These are phyloP conservation scores for Pythium apleroticum DNA, from an alignment of 352 stramenopile genomes.

Conservation along the genomic window DNA sequence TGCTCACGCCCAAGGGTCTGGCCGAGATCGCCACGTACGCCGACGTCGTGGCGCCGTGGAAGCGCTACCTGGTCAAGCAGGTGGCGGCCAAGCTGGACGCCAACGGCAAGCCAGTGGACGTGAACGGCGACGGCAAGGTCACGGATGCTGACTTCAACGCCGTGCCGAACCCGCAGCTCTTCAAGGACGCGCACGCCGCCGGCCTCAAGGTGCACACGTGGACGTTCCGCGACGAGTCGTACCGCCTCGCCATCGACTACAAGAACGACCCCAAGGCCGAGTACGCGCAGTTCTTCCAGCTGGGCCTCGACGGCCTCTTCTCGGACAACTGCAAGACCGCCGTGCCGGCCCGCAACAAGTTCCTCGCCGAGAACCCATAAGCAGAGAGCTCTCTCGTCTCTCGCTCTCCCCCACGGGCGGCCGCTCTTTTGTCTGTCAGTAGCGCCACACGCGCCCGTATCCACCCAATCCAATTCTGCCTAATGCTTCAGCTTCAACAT, in stretches of 20 bases:
- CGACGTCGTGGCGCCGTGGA: slow-evolving; percentile 70
- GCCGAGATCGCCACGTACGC: slow-evolving; percentile 66
- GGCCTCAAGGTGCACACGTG: slow-evolving; percentile 59
- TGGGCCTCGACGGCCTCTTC: slow-evolving; percentile 66
- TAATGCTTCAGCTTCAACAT: slow-evolving; percentile 8
- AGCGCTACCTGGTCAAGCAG: slow-evolving; percentile 72
- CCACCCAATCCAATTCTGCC: neutral
- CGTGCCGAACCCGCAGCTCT: slow-evolving; percentile 37
- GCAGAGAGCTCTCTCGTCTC: neutral
- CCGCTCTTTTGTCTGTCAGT: neutral
- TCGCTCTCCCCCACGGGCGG: neutral
- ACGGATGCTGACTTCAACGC: slow-evolving; percentile 26
- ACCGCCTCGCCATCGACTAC: slow-evolving; percentile 67
- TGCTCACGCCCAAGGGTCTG: slow-evolving; percentile 55
- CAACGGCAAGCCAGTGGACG: slow-evolving; percentile 27
- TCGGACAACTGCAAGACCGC: slow-evolving; percentile 36
- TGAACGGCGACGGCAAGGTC: slow-evolving; percentile 26
- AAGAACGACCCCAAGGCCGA: slow-evolving; percentile 56
- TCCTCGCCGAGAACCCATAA: slow-evolving; percentile 21
- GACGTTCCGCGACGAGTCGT: slow-evolving; percentile 76
- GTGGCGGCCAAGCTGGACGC: slow-evolving; percentile 46
- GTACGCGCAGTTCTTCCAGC: slow-evolving; percentile 67
- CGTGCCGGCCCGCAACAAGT: slow-evolving; percentile 30
- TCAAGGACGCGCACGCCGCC: slow-evolving; percentile 50
- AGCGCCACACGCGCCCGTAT: neutral